Conservation (phyloP, 257 asterid genomes). For the Mitragyna speciosa region DNA sequence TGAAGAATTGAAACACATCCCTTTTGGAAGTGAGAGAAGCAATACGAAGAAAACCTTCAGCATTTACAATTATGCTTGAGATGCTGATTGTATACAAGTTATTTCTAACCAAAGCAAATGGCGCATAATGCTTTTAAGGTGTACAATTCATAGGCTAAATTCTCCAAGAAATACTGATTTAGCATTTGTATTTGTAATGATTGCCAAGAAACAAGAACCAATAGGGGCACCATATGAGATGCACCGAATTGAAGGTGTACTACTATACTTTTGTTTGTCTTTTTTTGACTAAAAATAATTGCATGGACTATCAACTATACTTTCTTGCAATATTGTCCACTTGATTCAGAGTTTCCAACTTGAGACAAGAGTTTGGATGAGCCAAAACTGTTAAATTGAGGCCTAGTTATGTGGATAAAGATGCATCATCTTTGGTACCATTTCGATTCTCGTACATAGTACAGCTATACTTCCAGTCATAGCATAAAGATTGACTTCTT, state of each 20-base stretch:
- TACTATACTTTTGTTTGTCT: neutral
- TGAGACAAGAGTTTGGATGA: neutral
- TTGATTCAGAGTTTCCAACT: neutral
- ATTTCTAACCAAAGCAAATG: too few relatives aligned
- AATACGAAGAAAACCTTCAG: neutral
- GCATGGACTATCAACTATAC: neutral
- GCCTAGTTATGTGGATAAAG: slow-evolving; percentile 3
- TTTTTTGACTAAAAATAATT: neutral
- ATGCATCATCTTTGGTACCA: neutral
- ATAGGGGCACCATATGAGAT: neutral
- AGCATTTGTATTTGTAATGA: neutral
- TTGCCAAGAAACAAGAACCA: neutral
- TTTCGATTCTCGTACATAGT: slow-evolving; percentile 32
- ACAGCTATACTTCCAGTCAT: slow-evolving; percentile 21
- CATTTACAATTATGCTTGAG: neutral
- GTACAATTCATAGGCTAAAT: neutral
- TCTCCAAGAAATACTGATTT: too few relatives aligned
- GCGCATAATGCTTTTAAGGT: neutral
- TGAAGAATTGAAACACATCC: neutral
- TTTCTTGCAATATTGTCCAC: neutral
- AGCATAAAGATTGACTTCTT: slow-evolving; percentile 21
- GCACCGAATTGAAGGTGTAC: neutral
- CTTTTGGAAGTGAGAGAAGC: neutral
- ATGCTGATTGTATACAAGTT: neutral
- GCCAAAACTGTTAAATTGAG: slow-evolving; percentile 8